phyloP scores from a whole-genome alignment of 768 basidiomycete species.

The Leccinum longicurvipes region DNA sequence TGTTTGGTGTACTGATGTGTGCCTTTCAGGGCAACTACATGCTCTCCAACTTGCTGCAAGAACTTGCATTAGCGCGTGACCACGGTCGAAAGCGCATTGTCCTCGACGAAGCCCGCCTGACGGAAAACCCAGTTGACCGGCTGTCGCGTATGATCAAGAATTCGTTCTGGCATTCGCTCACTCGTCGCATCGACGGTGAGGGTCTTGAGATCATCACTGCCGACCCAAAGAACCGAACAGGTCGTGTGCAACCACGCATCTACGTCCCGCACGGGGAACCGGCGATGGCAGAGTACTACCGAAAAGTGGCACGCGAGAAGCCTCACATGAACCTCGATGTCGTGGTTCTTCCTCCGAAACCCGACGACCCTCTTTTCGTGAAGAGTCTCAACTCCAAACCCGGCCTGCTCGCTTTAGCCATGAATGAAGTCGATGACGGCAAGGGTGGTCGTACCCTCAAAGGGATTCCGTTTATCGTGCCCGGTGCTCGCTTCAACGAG shows the following conservation, averaged over 20 bases:
- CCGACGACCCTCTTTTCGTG: slow-evolving; percentile 85
- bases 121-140: slow-evolving; percentile 96
- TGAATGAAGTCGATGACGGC: slow-evolving; percentile 85
- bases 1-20: slow-evolving; percentile 8
- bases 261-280: slow-evolving; percentile 94
- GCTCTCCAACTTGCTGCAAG: slow-evolving; percentile 98
- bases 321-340: slow-evolving; percentile 94
- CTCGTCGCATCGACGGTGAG: slow-evolving; percentile 94
- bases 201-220: slow-evolving; percentile 97
- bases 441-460: slow-evolving; percentile 79
- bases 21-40: slow-evolving; percentile 88
- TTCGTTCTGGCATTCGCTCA: slow-evolving; percentile 98
- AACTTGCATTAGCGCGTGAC: slow-evolving; percentile 93
- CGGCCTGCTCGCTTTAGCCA: slow-evolving; percentile 90
- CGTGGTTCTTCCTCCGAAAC: slow-evolving; percentile 80
- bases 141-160: slow-evolving; percentile 96
- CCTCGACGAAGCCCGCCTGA: slow-evolving; percentile 96
- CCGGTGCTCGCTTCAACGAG: slow-evolving; percentile 93
- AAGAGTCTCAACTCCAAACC: slow-evolving; percentile 93
- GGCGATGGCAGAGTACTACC: slow-evolving; percentile 94
- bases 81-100: slow-evolving; percentile 95
- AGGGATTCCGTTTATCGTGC: slow-evolving; percentile 96
- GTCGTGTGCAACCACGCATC: slow-evolving; percentile 85
- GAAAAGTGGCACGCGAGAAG: slow-evolving; percentile 84
- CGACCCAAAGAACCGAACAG: slow-evolving; percentile 95